Base-by-base conservation (phyloP, 495 filamentous ascomycete genomes). In the Aspergillus kassunensis region DNA sequence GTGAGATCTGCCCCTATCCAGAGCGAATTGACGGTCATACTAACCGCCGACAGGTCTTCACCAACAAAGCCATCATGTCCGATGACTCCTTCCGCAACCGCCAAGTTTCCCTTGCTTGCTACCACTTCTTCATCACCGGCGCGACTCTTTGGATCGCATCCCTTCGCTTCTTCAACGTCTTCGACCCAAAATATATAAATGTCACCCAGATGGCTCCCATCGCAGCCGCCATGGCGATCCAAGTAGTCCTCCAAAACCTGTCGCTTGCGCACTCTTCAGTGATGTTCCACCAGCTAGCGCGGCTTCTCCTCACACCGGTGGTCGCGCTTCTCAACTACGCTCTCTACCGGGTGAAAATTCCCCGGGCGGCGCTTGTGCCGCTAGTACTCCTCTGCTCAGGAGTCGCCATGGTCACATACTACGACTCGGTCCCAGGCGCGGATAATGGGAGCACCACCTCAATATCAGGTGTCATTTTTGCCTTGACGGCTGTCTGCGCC, bases 231-330 rank as follows among this genome's bases (percentile, higher is more conserved):
- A 89, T 88, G 83, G 75, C 79, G 31, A 68, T 85, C 47, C 87
- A 89, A 65, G 83, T 89, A 50, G 82, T 89, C 58, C 73, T 89
- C n/a, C 84, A 83, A 23, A 90, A 90, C 61, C 69, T 87, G 9
- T 87, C 84, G 4, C 73, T 90, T 8, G 83, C 85, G 47, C 83
- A 82, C 59, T 88, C 85, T 16, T 79, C 81, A 37, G 80, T 90
- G 23, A 86, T 84, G 48, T 89, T 88, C 62, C 89, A 89, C 61
- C 86, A 90, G 58, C 77, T 88, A 45, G 84, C 82, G 15, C 80
- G 86, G 18, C 83, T 89, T 47, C 73, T 88, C 27, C 78, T 89
- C 20, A 89, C 86, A 7, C 86, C 86, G 3, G 77, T 74, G 25
- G 84, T 87, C 5, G 86, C 84, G 7, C 55, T 79, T 9, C 80